Evolutionary conservation across 2,329 filamentous ascomycete genomes (phyloP).

Genomic region (Microdochium bolleyi): DNA sequence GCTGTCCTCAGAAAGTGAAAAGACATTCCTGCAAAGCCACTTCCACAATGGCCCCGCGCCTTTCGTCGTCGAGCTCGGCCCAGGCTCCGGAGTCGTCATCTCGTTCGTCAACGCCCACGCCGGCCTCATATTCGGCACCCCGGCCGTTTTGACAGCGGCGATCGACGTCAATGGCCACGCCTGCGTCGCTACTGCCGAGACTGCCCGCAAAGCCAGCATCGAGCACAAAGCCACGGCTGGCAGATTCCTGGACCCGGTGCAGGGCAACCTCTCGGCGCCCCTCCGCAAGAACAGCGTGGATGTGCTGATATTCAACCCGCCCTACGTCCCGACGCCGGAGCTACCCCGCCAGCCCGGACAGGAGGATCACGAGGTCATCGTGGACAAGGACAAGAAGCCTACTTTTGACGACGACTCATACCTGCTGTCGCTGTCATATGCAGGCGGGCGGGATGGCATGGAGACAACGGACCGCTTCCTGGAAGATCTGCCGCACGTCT

Average conservation of each 20-base stretch:
- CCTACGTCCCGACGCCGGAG: slow-evolving; percentile 80
- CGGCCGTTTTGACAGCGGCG: slow-evolving; percentile 62
- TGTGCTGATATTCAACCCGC: slow-evolving; percentile 91
- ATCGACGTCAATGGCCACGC: slow-evolving; percentile 83
- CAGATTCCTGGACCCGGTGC: slow-evolving; percentile 56
- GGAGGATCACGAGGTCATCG: slow-evolving; percentile 13
- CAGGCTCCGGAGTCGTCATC: slow-evolving; percentile 89
- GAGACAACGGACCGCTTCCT: slow-evolving; percentile 80
- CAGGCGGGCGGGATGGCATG: slow-evolving; percentile 87
- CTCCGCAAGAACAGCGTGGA: slow-evolving; percentile 59
- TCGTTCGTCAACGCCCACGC: slow-evolving; percentile 79
- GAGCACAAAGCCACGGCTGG: slow-evolving; percentile 27
- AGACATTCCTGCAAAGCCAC: slow-evolving; percentile 54
- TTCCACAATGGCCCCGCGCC: slow-evolving; percentile 44
- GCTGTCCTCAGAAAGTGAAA: slow-evolving; percentile 64
- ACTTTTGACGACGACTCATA: slow-evolving; percentile 75
- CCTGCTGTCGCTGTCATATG: slow-evolving; percentile 78
- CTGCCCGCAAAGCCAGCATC: slow-evolving; percentile 43
- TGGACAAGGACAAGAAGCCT: slow-evolving; percentile 14
- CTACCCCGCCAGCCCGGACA: slow-evolving; percentile 48
- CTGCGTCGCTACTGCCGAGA: slow-evolving; percentile 66
- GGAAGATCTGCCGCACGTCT: slow-evolving; percentile 53
- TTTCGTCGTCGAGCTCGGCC: slow-evolving; percentile 77
- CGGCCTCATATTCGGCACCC: slow-evolving; percentile 61
- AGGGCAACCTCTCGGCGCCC: slow-evolving; percentile 61